Conservation (phyloP, 139 green algal species). For the Chlorella sp. region DNA sequence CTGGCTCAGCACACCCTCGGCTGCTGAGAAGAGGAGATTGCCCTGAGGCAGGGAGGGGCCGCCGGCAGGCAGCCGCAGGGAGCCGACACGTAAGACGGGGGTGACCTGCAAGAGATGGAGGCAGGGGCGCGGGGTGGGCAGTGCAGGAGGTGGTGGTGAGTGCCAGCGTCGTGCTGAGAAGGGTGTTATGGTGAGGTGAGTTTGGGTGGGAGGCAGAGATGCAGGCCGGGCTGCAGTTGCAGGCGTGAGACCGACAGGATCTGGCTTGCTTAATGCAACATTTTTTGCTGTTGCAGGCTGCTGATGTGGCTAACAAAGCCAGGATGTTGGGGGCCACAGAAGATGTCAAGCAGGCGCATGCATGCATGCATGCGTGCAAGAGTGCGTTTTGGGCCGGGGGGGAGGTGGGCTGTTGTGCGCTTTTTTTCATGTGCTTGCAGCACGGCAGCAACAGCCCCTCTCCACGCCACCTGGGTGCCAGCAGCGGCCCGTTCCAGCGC, state of each 20-base stretch:
- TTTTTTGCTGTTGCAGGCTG: background rate
- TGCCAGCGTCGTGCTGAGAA: background rate
- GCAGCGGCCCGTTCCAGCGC: background rate
- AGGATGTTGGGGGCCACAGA: no score
- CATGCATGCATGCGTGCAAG: background rate
- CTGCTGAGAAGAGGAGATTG: slow-evolving; percentile 21
- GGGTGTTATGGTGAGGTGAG: background rate
- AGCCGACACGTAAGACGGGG: background rate
- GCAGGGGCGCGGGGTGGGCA: no score
- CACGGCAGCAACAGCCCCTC: background rate
- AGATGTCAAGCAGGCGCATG: background rate
- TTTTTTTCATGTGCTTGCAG: background rate
- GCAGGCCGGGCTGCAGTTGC: background rate
- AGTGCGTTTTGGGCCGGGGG: background rate
- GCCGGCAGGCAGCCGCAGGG: background rate
- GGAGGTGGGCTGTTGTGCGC: background rate
- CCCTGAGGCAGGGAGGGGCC: background rate
- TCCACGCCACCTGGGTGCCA: background rate
- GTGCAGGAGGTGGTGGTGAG: no score
- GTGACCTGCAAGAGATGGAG: background rate
- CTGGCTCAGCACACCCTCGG: slow-evolving; percentile 22
- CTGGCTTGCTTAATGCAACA: background rate
- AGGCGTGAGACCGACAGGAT: background rate
- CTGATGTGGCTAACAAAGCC: background rate
- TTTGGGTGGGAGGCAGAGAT: background rate